A percentile compares a stretch with the other conserved stretches of the same genome.
Evolutionary conservation across 2,329 filamentous ascomycete genomes (phyloP).

Genomic region (Pseudogymnoascus sp.): DNA sequence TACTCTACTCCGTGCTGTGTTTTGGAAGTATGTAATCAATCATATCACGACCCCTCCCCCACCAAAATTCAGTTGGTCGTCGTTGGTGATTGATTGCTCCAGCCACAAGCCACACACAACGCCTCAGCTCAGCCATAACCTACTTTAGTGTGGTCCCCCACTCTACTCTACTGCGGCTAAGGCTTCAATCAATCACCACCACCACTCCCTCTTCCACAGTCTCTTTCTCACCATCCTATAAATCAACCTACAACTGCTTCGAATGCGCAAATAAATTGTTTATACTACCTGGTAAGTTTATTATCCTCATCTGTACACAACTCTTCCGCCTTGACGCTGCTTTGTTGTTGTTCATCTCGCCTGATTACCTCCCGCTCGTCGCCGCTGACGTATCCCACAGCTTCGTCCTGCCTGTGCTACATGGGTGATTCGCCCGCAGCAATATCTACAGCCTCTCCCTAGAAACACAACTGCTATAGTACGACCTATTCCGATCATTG

Average conservation of each 20-base stretch:
- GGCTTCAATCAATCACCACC: slow-evolving; percentile 7
- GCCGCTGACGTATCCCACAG: slow-evolving; percentile 9
- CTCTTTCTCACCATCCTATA: slow-evolving; percentile 2
- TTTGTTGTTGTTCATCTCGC: not conserved
- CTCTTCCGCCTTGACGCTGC: not conserved
- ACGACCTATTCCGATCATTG: not conserved
- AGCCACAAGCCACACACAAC: slow-evolving; percentile 5
- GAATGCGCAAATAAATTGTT: slow-evolving; percentile 4
- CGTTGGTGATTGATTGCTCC: not conserved
- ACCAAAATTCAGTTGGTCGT: not conserved
- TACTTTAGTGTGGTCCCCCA: slow-evolving; percentile 8
- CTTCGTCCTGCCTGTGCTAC: slow-evolving; percentile 3
- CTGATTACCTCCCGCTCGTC: slow-evolving; percentile 1
- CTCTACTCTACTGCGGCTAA: slow-evolving; percentile 7
- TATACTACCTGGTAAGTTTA: not conserved
- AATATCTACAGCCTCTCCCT: not conserved
- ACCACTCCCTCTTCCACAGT: not conserved
- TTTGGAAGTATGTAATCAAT: slow-evolving; percentile 7
- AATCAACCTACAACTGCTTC: not conserved
- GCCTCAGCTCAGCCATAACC: slow-evolving; percentile 4
- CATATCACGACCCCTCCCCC: slow-evolving; percentile 9
- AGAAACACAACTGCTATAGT: not conserved
- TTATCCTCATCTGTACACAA: not conserved
- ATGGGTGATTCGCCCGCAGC: slow-evolving; percentile 6
- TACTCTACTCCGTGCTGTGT: not conserved